These are phyloP conservation scores for Kwoniella sp. DNA, from an alignment of 768 basidiomycete species.

Conservation along the genomic window DNA sequence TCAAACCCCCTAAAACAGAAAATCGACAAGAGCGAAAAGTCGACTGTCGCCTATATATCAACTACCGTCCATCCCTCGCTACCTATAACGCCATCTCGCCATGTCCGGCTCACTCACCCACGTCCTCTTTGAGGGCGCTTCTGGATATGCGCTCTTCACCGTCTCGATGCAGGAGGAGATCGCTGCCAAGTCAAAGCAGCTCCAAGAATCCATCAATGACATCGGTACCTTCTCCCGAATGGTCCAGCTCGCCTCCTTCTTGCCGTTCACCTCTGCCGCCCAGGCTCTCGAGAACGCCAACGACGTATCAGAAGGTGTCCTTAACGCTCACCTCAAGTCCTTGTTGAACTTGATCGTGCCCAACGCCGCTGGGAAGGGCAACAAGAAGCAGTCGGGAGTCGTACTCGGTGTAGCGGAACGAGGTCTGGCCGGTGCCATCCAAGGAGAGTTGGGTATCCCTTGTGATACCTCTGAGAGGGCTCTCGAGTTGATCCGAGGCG, in stretches of 20 bases:
- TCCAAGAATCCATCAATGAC: constrained; percentile 85
- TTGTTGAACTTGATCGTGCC: constrained; percentile 47
- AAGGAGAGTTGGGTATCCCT: constrained; percentile 68
- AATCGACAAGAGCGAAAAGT: not conserved
- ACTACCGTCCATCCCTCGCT: no score
- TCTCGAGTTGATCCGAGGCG: constrained; percentile 84
- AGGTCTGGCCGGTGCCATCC: constrained; percentile 74
- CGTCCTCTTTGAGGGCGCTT: constrained; percentile 88
- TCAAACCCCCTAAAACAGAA: no score
- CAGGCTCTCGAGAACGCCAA: constrained; percentile 94
- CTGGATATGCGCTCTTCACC: constrained; percentile 91
- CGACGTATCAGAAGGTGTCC: constrained; percentile 88
- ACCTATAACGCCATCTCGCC: not conserved
- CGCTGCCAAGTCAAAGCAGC: constrained; percentile 72
- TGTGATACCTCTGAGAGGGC: constrained; percentile 81
- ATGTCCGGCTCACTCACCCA: constrained; percentile 66
- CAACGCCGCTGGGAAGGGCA: constrained; percentile 36
- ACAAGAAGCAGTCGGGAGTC: constrained; percentile 57
- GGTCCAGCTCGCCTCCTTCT: constrained; percentile 85
- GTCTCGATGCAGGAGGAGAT: constrained; percentile 84
- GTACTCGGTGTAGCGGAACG: constrained; percentile 78
- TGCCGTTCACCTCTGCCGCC: constrained; percentile 89
- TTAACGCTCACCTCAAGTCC: constrained; percentile 38
- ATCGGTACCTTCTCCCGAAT: constrained; percentile 87
- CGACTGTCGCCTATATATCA: not conserved